phyloP scores from a whole-genome alignment of 306 rosid species.

The Canavalia gladiata region DNA sequence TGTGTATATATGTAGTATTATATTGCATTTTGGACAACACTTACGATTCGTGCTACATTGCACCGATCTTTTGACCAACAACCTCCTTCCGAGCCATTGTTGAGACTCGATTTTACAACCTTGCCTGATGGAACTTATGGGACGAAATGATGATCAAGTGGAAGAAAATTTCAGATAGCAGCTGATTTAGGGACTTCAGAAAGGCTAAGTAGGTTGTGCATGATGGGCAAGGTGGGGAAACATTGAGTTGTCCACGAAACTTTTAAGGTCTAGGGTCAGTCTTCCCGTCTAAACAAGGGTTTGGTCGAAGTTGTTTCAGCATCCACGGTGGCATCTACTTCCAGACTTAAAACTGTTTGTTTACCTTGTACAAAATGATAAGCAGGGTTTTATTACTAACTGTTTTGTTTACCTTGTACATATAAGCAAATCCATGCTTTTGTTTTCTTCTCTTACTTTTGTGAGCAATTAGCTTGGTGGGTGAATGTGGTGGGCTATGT shows the following conservation, averaged over 20 bases:
- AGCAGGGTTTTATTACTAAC: no score
- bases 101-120: no score
- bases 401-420: no score
- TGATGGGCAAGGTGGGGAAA: not conserved
- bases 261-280: not conserved
- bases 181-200: conserved; percentile 9
- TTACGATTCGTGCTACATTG: no score
- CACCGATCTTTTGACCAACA: no score
- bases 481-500: no score
- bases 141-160: not conserved
- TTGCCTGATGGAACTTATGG: not conserved
- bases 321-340: not conserved
- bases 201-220: conserved; percentile 26
- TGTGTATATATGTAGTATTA: no score
- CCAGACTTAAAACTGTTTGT: not conserved
- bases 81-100: no score
- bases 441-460: no score
- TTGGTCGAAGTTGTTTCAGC: not conserved
- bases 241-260: not conserved
- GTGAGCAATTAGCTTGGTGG: no score
- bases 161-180: conserved; percentile 9
- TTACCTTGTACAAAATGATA: not conserved
- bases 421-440: no score
- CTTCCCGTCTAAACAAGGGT: not conserved
- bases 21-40: no score